Evolutionary conservation across 192 early-diverging fungal genomes (phyloP).

Genomic region (Coemansia sp.): DNA sequence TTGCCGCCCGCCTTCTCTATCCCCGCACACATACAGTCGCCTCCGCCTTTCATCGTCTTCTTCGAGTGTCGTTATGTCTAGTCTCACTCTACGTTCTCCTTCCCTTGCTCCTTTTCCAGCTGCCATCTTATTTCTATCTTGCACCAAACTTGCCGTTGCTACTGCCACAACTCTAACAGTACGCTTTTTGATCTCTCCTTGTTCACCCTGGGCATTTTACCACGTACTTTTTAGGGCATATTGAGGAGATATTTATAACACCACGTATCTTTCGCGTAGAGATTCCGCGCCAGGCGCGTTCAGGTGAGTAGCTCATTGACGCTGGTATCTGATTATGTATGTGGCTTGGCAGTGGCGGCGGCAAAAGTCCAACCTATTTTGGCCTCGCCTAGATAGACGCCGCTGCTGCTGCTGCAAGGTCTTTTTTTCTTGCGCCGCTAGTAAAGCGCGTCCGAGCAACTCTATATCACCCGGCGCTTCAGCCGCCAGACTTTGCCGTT

Average conservation of each 20-base stretch:
- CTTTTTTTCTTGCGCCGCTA: neutral
- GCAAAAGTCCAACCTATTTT: neutral
- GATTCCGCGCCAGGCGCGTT: conserved; percentile 12
- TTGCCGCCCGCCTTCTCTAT: neutral
- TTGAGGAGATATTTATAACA: conserved; percentile 40
- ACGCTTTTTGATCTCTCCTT: neutral
- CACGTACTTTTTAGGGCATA: conserved; percentile 28
- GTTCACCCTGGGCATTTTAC: neutral
- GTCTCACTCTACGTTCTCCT: neutral
- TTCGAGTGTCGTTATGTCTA: neutral
- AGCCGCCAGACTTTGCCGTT: neutral
- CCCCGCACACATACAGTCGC: conserved; percentile 7
- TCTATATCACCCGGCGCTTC: neutral
- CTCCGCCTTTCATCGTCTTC: conserved; percentile 4
- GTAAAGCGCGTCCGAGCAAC: neutral
- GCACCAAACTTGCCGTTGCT: neutral
- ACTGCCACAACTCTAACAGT: conserved; percentile 3
- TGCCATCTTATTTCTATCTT: neutral
- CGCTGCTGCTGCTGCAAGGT: conserved; percentile 2
- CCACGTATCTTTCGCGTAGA: conserved; percentile 35
- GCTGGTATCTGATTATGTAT: neutral
- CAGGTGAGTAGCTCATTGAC: conserved; percentile 31
- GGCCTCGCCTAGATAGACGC: conserved; percentile 1
- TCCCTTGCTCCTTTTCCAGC: neutral
- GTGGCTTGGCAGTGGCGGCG: conserved; percentile 9